Base-by-base conservation (phyloP, 257 asterid genomes). In the Eustoma russellianum region DNA sequence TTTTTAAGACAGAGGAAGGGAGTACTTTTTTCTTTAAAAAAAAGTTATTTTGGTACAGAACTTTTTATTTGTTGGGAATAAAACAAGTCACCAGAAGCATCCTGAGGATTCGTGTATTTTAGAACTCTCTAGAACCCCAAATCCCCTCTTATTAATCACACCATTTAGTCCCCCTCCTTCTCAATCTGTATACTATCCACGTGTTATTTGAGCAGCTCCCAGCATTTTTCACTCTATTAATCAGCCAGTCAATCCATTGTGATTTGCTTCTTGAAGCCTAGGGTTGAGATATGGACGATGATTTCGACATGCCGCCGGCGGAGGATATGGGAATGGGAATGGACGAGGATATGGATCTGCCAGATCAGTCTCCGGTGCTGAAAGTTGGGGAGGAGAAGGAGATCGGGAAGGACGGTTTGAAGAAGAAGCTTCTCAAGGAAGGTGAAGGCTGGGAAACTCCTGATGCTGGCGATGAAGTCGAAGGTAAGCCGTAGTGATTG, bases 301-400 rank as follows among this genome's bases (percentile, higher is more conserved):
- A 75, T 61, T 74, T 78, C 38, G 82, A 58, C 40, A 71, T 71
- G 56, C 77, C 82, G 38, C 46, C 67, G 15, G 72, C 67, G 4
- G 78, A 43, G 54, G 77, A 64, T 16, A 46, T 64, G 67, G 43
- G 43, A 38, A 24, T 24, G 43, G 63, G 55, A 7, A 62, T 69
- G 74, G 77, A 64, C 48, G 80, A 70, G 7, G 78, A 74, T 34
- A 7, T 74, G 55, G 78, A 70, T 70, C 66, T 74, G 56, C 80
- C 74, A 10, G 76, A 74, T 17, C 75, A 62, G 5, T 44, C 19
- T 52, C 57, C 67, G 17, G 33, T 16, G 7, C 12, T 69, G 77
- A 71, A 75, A 57, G 79, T 69, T 2, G 82, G 85, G 12, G 77
- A 78, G 14, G 85, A 75, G 70, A 78, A 64, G 70, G 79, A 75